Percentiles rank a stretch among this genome's conserved stretches.
phyloP scores from a whole-genome alignment of 805 yeast species.

The Lachancea meyersii region DNA sequence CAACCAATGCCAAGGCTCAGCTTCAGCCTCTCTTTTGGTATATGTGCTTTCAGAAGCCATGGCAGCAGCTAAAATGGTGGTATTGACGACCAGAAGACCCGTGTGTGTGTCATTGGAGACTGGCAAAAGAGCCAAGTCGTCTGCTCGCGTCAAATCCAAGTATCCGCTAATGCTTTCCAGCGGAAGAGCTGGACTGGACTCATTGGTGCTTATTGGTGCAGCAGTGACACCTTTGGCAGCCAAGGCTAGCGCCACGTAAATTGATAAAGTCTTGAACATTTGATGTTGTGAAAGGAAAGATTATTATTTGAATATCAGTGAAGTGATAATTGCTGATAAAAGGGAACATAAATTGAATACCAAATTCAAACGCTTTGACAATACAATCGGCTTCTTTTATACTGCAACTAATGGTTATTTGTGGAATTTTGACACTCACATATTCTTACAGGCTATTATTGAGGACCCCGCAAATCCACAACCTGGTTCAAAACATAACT shows the following conservation, averaged over 20 bases:
- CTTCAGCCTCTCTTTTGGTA: constrained; percentile 25
- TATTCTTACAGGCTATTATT: background rate
- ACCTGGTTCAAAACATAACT: background rate
- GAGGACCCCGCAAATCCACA: background rate
- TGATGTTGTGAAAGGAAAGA: background rate
- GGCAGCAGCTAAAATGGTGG: constrained; percentile 28
- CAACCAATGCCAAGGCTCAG: constrained; percentile 26
- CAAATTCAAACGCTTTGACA: no score
- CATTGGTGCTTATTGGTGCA: constrained; percentile 19
- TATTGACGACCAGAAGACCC: constrained; percentile 29
- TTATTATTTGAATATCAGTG: background rate
- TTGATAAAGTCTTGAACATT: background rate
- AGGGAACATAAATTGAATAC: no score
- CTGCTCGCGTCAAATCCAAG: constrained; percentile 25
- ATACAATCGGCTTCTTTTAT: no score
- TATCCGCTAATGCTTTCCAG: constrained; percentile 30
- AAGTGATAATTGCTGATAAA: background rate
- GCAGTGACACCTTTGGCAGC: background rate
- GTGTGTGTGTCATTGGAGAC: constrained; percentile 25
- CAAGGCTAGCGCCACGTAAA: constrained; percentile 2
- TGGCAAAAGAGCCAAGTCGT: constrained; percentile 27
- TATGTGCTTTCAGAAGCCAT: constrained; percentile 22
- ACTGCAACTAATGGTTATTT: no score
- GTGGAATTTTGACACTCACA: background rate
- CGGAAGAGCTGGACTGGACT: constrained; percentile 19